Conservation (phyloP, 2,329 filamentous ascomycete species). For the Acarospora socialis region DNA sequence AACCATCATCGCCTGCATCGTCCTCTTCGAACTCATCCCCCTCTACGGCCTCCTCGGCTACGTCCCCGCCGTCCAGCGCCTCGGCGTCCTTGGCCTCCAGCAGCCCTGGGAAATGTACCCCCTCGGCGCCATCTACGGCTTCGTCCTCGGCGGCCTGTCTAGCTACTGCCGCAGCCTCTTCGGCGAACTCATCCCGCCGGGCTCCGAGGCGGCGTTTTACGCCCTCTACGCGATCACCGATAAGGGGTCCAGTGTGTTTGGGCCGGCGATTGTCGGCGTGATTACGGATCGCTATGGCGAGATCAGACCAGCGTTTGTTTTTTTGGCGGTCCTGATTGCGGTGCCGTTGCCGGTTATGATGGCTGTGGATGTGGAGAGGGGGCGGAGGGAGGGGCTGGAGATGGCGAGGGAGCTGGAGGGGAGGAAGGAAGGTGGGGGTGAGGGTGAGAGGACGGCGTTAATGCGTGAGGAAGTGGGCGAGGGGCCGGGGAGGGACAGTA, state of each 20-base stretch:
- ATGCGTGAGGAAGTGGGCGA: conserved; percentile 1
- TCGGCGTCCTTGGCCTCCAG: conserved; percentile 74
- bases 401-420: conserved; percentile 14
- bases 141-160: conserved; percentile 84
- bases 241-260: conserved; percentile 88
- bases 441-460: conserved; percentile 1
- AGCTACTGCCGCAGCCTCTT: conserved; percentile 87
- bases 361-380: conserved; percentile 42
- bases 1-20: conserved; percentile 84
- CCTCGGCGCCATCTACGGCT: conserved; percentile 75
- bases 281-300: conserved; percentile 77
- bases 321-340: conserved; percentile 71
- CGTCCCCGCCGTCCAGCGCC: conserved; percentile 58
- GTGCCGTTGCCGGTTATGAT: conserved; percentile 73
- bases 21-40: conserved; percentile 81
- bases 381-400: conserved; percentile 20
- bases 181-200: conserved; percentile 84
- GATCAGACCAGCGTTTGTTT: conserved; percentile 81
- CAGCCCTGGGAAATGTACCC: conserved; percentile 96
- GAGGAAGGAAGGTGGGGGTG: conserved; percentile 2
- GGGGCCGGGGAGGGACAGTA: conserved; percentile 3
- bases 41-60: conserved; percentile 83
- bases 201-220: conserved; percentile 91
- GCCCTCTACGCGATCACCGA: conserved; percentile 95
- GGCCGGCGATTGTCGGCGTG: conserved; percentile 79